phyloP scores from a whole-genome alignment of 2,329 filamentous ascomycete genomes.

The Neurospora crassa region DNA sequence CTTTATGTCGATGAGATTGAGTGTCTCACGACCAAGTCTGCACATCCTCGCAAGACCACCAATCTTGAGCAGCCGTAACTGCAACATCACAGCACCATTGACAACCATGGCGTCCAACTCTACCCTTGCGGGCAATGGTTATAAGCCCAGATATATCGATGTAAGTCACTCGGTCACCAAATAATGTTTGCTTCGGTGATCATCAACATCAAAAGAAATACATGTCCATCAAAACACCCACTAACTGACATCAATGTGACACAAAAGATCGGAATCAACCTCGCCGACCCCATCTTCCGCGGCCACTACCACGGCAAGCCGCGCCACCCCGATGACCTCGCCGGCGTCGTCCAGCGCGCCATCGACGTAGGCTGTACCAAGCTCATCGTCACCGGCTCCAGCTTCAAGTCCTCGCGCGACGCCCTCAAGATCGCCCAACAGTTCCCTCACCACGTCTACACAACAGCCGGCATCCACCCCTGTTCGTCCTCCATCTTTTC shows the following conservation, averaged over 20 bases:
- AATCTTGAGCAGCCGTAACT: neutral
- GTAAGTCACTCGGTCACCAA: conserved; percentile 28
- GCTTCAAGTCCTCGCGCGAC: conserved; percentile 65
- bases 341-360: conserved; percentile 70
- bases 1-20: conserved; percentile 8
- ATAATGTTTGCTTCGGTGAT: no score
- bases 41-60: conserved; percentile 6
- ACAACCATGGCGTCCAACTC: conserved; percentile 11
- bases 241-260: neutral
- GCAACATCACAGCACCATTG: neutral
- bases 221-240: neutral
- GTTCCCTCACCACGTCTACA: conserved; percentile 54
- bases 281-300: conserved; percentile 83
- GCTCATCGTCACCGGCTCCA: conserved; percentile 88
- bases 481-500: conserved; percentile 78
- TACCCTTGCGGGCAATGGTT: conserved; percentile 12
- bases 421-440: conserved; percentile 15
- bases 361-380: conserved; percentile 72
- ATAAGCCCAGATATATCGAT: conserved; percentile 51
- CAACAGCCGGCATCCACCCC: conserved; percentile 89
- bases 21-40: conserved; percentile 1
- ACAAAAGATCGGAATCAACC: conserved; percentile 78
- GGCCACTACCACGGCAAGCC: conserved; percentile 77
- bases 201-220: no score
- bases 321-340: conserved; percentile 62